Conservation (phyloP, 2,329 filamentous ascomycete species). For the Juglanconis sp. region DNA sequence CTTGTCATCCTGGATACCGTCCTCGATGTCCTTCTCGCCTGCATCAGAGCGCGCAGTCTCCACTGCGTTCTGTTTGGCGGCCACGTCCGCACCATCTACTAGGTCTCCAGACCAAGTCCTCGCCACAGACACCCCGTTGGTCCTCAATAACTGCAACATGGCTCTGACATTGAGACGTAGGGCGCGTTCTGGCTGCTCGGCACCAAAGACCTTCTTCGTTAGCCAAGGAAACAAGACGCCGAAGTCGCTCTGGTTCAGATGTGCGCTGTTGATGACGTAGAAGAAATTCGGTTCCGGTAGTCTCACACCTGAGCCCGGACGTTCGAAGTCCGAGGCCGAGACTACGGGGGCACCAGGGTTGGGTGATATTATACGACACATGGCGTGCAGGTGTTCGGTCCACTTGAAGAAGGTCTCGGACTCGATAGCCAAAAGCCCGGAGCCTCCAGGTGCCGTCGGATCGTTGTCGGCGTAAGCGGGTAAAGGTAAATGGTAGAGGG, state of each 20-base stretch:
- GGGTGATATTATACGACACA: constrained; percentile 62
- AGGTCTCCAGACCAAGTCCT: constrained; percentile 49
- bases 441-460: constrained; percentile 49
- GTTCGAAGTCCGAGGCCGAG: constrained; percentile 38
- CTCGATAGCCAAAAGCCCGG: constrained; percentile 65
- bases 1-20: constrained; percentile 44
- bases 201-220: constrained; percentile 55
- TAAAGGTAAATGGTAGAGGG: constrained; percentile 69
- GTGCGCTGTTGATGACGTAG: constrained; percentile 70
- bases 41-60: constrained; percentile 4
- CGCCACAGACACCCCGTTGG: constrained; percentile 46
- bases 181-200: constrained; percentile 55
- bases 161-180: constrained; percentile 59
- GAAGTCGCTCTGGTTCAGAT: constrained; percentile 81
- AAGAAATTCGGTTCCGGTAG: constrained; percentile 64
- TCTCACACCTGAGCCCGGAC: constrained; percentile 36
- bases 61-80: constrained; percentile 30
- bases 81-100: constrained; percentile 42
- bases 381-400: constrained; percentile 67
- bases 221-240: constrained; percentile 76
- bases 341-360: constrained; percentile 45
- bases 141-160: constrained; percentile 53
- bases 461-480: constrained; percentile 65
- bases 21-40: constrained; percentile 24
- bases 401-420: constrained; percentile 79